Conservation (phyloP, 805 yeast species). For the Kurtzmaniella fragi region DNA sequence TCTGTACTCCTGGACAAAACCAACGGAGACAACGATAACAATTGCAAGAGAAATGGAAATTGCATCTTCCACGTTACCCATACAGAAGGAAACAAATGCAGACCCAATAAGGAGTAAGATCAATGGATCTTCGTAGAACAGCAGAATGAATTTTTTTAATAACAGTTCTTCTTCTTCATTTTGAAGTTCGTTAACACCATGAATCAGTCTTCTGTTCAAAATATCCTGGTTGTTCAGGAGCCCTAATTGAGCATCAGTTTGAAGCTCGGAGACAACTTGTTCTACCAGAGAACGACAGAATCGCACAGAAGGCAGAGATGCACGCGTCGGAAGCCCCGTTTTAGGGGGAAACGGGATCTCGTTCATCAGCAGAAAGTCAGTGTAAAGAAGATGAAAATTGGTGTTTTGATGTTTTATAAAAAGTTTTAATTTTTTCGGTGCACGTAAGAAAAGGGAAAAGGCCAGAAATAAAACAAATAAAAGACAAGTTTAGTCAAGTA, state of each 20-base stretch:
- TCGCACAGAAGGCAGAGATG: conserved; percentile 54
- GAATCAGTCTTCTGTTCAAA: conserved; percentile 59
- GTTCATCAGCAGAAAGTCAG: conserved; percentile 21
- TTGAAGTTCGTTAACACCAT: conserved; percentile 78
- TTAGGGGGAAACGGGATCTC: conserved; percentile 35
- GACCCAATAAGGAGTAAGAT: conserved; percentile 86
- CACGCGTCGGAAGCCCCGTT: conserved; percentile 14
- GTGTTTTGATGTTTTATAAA: no score
- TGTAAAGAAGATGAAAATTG: no score
- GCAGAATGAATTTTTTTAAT: conserved; percentile 65
- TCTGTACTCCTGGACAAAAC: conserved; percentile 95
- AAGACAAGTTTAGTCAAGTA: no score
- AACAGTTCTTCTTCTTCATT: conserved; percentile 75
- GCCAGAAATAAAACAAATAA: no score
- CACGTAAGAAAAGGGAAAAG: no score
- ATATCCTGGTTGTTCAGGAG: conserved; percentile 67
- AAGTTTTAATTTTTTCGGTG: no score
- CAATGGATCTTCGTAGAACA: conserved; percentile 87
- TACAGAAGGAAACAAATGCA: conserved; percentile 76
- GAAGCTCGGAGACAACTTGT: conserved; percentile 59
- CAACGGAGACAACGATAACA: conserved; percentile 89
- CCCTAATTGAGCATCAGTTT: conserved; percentile 59
- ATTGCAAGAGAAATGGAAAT: conserved; percentile 91
- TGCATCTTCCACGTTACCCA: conserved; percentile 98
- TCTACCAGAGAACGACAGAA: conserved; percentile 59